These are phyloP conservation scores for Colletotrichum sp. DNA, from an alignment of 2,329 filamentous ascomycete genomes.

Conservation along the genomic window DNA sequence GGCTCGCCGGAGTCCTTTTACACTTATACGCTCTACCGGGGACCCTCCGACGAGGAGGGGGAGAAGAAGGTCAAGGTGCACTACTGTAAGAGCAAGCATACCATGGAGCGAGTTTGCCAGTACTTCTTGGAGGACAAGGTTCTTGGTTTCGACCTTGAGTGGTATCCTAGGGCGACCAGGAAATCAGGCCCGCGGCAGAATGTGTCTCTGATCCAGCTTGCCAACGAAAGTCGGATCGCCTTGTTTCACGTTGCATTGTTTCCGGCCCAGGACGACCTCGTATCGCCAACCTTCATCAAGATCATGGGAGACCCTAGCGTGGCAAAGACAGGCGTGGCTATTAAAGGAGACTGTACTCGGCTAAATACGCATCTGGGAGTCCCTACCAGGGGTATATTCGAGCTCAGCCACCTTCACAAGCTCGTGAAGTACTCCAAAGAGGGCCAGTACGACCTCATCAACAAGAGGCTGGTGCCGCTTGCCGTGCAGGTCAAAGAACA, in stretches of 20 bases:
- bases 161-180: slow-evolving; percentile 62
- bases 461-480: slow-evolving; percentile 70
- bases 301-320: slow-evolving; percentile 75
- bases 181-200: slow-evolving; percentile 64
- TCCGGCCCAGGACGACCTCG: slow-evolving; percentile 56
- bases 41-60: slow-evolving; percentile 42
- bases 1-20: slow-evolving; percentile 63
- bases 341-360: slow-evolving; percentile 73
- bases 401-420: slow-evolving; percentile 83
- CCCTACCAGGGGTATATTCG: slow-evolving; percentile 70
- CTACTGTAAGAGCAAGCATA: slow-evolving; percentile 74
- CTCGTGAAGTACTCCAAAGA: slow-evolving; percentile 70
- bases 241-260: slow-evolving; percentile 82
- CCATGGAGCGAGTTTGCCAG: slow-evolving; percentile 69
- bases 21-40: slow-evolving; percentile 72
- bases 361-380: slow-evolving; percentile 71
- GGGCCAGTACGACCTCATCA: slow-evolving; percentile 60
- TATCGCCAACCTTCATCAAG: slow-evolving; percentile 72
- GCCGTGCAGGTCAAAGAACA: slow-evolving; percentile 73
- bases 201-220: slow-evolving; percentile 83
- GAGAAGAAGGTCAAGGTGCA: slow-evolving; percentile 67
- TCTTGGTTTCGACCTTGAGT: slow-evolving; percentile 91
- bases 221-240: slow-evolving; percentile 75
- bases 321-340: slow-evolving; percentile 78
- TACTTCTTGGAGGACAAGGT: slow-evolving; percentile 73